These are phyloP conservation scores for Gaertneriomyces sp. DNA, from an alignment of 192 early-diverging fungal species.

Conservation along the genomic window DNA sequence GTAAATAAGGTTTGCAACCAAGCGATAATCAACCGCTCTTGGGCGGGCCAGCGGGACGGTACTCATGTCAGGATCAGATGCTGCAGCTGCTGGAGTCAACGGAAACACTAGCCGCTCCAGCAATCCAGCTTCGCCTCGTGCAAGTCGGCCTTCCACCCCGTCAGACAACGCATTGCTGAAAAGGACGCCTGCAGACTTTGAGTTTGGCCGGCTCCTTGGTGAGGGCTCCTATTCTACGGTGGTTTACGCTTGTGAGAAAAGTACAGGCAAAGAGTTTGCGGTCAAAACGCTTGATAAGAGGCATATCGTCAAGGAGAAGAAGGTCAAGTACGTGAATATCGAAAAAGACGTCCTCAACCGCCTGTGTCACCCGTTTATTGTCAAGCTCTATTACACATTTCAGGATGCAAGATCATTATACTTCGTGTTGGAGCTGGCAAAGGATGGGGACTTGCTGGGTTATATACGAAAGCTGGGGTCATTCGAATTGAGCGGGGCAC, in stretches of 20 bases:
- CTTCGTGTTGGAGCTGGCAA: slow-evolving; percentile 86
- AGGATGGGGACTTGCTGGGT: slow-evolving; percentile 87
- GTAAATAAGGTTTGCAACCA: too few species aligned
- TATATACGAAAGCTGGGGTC: slow-evolving; percentile 67
- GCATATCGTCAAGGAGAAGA: slow-evolving; percentile 81
- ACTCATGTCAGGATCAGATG: too few species aligned
- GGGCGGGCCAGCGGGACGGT: too few species aligned
- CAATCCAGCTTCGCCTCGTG: too few species aligned
- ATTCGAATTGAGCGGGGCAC: slow-evolving; percentile 67
- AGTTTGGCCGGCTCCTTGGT: slow-evolving; percentile 78
- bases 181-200: slow-evolving; percentile 77
- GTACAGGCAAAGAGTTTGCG: slow-evolving; percentile 69
- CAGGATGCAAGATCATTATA: slow-evolving; percentile 88
- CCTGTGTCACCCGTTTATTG: slow-evolving; percentile 81
- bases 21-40: too few species aligned
- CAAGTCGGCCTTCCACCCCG: too few species aligned
- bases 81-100: too few species aligned
- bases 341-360: slow-evolving; percentile 86
- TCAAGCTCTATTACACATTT: slow-evolving; percentile 93
- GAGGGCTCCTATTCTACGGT: slow-evolving; percentile 97
- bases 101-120: too few species aligned
- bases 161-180: slow-evolving; percentile 29
- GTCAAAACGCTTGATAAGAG: slow-evolving; percentile 76
- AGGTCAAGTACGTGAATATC: slow-evolving; percentile 93
- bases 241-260: slow-evolving; percentile 70